Base-by-base conservation (phyloP, 257 asterid genomes). In the Solanum lignicaule region DNA sequence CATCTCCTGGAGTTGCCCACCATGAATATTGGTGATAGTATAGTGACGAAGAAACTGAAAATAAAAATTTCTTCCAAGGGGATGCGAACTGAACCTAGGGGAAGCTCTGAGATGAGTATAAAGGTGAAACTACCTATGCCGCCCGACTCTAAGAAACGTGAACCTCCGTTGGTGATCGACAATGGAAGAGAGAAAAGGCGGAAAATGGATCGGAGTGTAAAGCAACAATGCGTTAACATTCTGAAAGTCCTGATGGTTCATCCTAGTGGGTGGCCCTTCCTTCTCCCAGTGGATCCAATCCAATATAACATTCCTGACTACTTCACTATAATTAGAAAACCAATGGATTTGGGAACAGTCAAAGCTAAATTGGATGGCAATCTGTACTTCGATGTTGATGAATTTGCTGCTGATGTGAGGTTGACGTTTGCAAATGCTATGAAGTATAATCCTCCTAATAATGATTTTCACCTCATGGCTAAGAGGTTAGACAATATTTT, bases 291-390 rank as follows among this genome's bases (percentile, higher is more conserved):
- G 60, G 98, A 96, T 90, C 99, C 98, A 35, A 94, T 94, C 88
- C 88, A 89, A 83, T 87, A 89, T 85, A 82, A 68, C 5, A 94
- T 96, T 86, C 99, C 99, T 31, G 98, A 95, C 90, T 96, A 96
- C 85, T 94, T 94, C 43, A 71, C 90, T 13, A 87, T 95, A 82
- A 90, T 96, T 71, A 72, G 89, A 12, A 23, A 91, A 14, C 99
- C 99, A 6, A 96, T 96, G 99, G 99, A 96, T 92, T 90, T 96
- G 87, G 98, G 98, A 33, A 94, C 98, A 18, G 69, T 96, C 84
- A 93, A 88, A 65, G 90, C 83, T 38, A 95, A 93, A 86, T 89
- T 96, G 74, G 94, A 91, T 87, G 88, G 88, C 41, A 90, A 93
- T 87, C 14, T 52, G 72, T 94, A 96, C 94, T 87, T 75, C 46